phyloP scores from a whole-genome alignment of 1,284 basidiomycete species.

The Ustilago cynodontis region DNA sequence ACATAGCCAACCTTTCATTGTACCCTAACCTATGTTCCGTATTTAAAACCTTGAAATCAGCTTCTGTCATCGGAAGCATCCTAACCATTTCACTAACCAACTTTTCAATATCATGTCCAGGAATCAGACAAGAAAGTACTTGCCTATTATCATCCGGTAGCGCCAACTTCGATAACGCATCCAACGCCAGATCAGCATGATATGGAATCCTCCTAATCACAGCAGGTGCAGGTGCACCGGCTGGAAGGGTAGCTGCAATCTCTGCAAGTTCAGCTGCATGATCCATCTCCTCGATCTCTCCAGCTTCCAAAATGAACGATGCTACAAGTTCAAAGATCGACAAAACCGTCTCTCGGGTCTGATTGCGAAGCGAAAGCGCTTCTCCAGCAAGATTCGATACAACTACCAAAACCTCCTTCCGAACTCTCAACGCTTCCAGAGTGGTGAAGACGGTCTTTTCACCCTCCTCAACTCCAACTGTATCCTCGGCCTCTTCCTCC shows the following conservation, averaged over 20 bases:
- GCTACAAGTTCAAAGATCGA: conserved; percentile 78
- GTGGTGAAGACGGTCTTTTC: conserved; percentile 58
- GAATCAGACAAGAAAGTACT: conserved; percentile 77
- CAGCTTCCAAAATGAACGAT: conserved; percentile 80
- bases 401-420: conserved; percentile 82
- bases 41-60: conserved; percentile 81
- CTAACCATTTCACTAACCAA: conserved; percentile 81
- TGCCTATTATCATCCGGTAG: conserved; percentile 84
- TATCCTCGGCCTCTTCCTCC: conserved; percentile 8
- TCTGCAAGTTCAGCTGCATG: conserved; percentile 70
- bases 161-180: conserved; percentile 82
- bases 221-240: conserved; percentile 22
- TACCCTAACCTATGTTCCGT: conserved; percentile 79
- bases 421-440: conserved; percentile 76
- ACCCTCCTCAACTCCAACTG: background rate
- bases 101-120: conserved; percentile 75
- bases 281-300: conserved; percentile 77
- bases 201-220: conserved; percentile 71
- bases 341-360: conserved; percentile 73
- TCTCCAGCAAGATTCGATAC: conserved; percentile 77
- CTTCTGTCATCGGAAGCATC: conserved; percentile 82
- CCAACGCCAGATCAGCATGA: conserved; percentile 81
- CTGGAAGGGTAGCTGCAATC: conserved; percentile 27
- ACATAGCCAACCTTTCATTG: conserved; percentile 82
- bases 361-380: conserved; percentile 71